Conservation (phyloP, 2,329 filamentous ascomycete species). For the Penicillium nordicum region DNA sequence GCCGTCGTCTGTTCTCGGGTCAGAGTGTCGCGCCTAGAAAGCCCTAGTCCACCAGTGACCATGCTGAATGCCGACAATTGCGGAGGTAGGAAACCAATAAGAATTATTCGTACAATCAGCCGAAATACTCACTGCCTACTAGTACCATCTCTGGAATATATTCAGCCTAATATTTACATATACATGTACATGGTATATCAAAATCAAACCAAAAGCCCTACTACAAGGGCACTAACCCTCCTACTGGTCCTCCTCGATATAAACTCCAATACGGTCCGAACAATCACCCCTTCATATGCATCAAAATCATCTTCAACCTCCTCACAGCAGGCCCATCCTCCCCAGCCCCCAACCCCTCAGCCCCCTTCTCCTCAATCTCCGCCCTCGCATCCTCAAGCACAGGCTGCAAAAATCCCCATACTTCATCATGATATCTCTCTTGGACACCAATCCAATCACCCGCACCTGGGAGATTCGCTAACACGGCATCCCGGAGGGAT, state of each 20-base stretch:
- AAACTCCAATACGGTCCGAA: not conserved
- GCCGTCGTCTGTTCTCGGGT: not conserved
- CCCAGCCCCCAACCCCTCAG: not conserved
- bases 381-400: conserved; percentile 55
- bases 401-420: conserved; percentile 63
- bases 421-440: conserved; percentile 53
- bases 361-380: conserved; percentile 50
- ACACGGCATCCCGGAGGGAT: conserved; percentile 30
- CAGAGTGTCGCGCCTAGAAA: too few species aligned
- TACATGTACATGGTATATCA: not conserved
- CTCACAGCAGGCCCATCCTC: conserved; percentile 37
- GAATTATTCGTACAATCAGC: not conserved
- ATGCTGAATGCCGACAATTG: not conserved
- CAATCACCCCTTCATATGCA: conserved; percentile 33
- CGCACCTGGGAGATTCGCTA: conserved; percentile 31
- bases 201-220: not conserved
- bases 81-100: not conserved
- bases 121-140: not conserved
- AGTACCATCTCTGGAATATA: not conserved
- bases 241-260: not conserved
- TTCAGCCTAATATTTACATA: not conserved
- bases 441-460: conserved; percentile 35
- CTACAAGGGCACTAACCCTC: not conserved
- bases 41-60: not conserved
- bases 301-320: conserved; percentile 40